Base-by-base conservation (phyloP, 1,139 yeast species). In the Debaryomycetaceae sp. region DNA sequence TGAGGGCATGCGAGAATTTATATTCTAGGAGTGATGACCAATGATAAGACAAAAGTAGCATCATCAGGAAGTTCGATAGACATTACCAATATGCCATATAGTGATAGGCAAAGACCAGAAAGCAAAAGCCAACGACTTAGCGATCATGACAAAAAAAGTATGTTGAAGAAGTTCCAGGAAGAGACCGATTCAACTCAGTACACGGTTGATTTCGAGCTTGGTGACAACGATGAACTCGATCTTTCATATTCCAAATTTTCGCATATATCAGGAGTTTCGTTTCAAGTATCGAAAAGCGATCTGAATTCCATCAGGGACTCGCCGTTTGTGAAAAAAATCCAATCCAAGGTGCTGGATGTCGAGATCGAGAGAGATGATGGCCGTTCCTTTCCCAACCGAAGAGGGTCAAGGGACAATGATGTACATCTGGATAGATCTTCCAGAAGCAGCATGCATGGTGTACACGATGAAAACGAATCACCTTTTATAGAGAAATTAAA, bases 231-330 rank as follows among this genome's bases (percentile, higher is more conserved):
- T 5, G 65, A 53, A 11, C 41, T 55, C 17, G 53, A 67, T 35
- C 50, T 70, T 18, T 65, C 73, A 6, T 69, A 62, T 45, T 68
- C 73, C 37, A 63, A 56, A 46, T 69, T 68, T 45, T 63, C 73
- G 24, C 65, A 58, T 24, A 42, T 57, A 1, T 58, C 70, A n/a
- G 63, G 59, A 3, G 49, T 53, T 2, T 51, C 64, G 17, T 49
- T 44, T 13, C 32, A 30, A 16, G 45, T 19, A 19, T 40, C 35
- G 29, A 38, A 19, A 43, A 44, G 9, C 18, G 33, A 17, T 16
- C 42, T 19, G 31, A 37, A 41, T 17, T 38, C 46, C n/a, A 31
- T 41, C 3, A 37, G 34, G 11, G 58, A 55, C 2, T 58, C 65
- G 28, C 67, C 67, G 6, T 61, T 63, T 42, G 53, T 62, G 6